Evolutionary conservation across 805 yeast species (phyloP), one percentile per base, ranked within the genome.

Genomic region (Citeromyces matritensis): DNA sequence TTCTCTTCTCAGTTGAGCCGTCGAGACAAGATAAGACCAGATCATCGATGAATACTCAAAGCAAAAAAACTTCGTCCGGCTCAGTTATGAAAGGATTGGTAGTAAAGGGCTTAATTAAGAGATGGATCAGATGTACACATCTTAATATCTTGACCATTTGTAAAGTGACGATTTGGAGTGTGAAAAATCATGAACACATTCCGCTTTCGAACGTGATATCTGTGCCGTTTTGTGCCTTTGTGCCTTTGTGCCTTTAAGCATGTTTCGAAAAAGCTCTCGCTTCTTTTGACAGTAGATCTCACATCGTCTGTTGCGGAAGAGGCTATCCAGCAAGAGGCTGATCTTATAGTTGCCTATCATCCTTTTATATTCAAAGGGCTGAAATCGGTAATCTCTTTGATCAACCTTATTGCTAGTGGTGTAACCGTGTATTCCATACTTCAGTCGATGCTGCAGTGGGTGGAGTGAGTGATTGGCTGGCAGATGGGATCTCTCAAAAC

Each of bases 381-480:
- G 53, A 91, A 86, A 50, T 56, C 72, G 9, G 66, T 91, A 46
- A 55, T 55, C 14, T 80, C 94, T 5, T 58, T 88, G 34, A 50
- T 88, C 26, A 65, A 67, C 33, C 62, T 91, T 43, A 75, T 84
- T 32, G 75, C 73, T 40, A 65, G 73, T 36, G 80, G 82, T n/a
- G 69, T 91, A 35, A 70, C 85, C 30, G 98, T 91, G 2, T 91
- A 91, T 50, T 78, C 78, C 99, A 91, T 48, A 88, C 98, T 1
- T 85, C 97, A 0, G 80, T 91, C 3, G 98, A 91, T 53, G 88
- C 96, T 15, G 91, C 91, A 7, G 52, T 54, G 9, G 80, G 78
- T n/a, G 98, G 98, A 14, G 95, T 91, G 38, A 91, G 88, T 42
- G 97, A 85, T 49, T 91, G 94, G 79, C 60, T 91, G 27, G 79